Conservation (phyloP, 2,329 filamentous ascomycete genomes). For the Xylaria sp. region DNA sequence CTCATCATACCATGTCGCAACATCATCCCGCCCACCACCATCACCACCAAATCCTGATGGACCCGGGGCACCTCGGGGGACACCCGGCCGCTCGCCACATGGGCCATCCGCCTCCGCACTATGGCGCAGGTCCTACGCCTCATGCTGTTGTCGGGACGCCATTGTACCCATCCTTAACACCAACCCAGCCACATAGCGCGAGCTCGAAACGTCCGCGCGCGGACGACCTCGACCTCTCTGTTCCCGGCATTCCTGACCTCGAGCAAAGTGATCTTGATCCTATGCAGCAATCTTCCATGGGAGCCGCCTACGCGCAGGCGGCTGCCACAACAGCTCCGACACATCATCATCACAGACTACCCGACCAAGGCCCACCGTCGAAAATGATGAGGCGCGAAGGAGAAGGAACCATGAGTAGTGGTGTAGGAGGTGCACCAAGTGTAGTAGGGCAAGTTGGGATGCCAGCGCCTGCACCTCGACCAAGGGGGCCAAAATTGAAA, state of each 20-base stretch:
- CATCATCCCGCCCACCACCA: conserved; percentile 57
- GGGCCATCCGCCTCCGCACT: conserved; percentile 60
- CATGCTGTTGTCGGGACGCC: conserved; percentile 54
- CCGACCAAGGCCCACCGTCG: conserved; percentile 71
- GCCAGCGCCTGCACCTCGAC: conserved; percentile 80
- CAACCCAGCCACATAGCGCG: conserved; percentile 41
- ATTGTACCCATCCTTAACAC: conserved; percentile 57
- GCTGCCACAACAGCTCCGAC: conserved; percentile 55
- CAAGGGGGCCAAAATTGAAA: conserved; percentile 87
- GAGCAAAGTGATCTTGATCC: conserved; percentile 61
- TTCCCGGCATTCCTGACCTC: conserved; percentile 56
- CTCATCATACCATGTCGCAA: conserved; percentile 49
- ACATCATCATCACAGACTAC: conserved; percentile 83
- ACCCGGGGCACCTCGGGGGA: conserved; percentile 59
- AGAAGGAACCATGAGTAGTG: conserved; percentile 50
- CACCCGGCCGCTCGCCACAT: conserved; percentile 54
- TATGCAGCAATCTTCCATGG: conserved; percentile 60
- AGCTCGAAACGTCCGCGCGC: conserved; percentile 60
- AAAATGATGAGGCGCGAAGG: conserved; percentile 70
- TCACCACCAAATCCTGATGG: conserved; percentile 62
- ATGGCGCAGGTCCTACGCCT: conserved; percentile 54
- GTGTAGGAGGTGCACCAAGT: conserved; percentile 70
- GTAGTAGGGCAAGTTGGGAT: conserved; percentile 87
- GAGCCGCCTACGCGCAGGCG: conserved; percentile 56
- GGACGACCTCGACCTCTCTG: conserved; percentile 64